phyloP scores from a whole-genome alignment of 2,329 filamentous ascomycete genomes.

The Fusarium sp. region DNA sequence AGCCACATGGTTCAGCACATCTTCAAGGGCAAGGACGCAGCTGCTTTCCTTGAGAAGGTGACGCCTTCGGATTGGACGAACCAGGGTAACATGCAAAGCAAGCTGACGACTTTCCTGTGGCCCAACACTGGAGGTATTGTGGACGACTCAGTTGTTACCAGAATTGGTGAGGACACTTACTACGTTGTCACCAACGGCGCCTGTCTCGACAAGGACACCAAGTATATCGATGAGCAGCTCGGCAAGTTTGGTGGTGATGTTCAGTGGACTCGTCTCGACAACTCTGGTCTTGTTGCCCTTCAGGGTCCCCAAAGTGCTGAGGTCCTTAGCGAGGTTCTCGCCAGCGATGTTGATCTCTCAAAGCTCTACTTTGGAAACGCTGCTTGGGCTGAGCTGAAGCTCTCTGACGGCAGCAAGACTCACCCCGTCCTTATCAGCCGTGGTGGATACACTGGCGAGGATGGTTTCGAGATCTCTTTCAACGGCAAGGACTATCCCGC shows the following conservation, averaged over 20 bases:
- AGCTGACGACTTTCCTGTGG: conserved; percentile 85
- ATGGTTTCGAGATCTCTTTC: conserved; percentile 96
- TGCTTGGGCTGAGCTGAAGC: conserved; percentile 71
- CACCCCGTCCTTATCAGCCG: conserved; percentile 75
- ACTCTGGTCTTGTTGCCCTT: conserved; percentile 84
- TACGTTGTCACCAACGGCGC: conserved; percentile 97
- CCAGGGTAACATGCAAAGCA: conserved; percentile 75
- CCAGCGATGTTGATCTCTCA: conserved; percentile 66
- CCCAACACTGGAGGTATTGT: conserved; percentile 87
- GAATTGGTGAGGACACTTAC: conserved; percentile 78
- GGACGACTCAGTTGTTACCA: conserved; percentile 92
- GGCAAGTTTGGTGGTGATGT: conserved; percentile 63
- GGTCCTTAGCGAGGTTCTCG: conserved; percentile 74
- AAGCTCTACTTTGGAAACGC: conserved; percentile 85
- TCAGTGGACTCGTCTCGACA: conserved; percentile 76
- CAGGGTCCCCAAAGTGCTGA: conserved; percentile 84
- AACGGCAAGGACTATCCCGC: conserved; percentile 56
- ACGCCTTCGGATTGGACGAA: conserved; percentile 79
- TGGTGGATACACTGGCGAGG: conserved; percentile 96
- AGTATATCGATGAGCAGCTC: conserved; percentile 79
- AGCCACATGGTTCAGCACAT: conserved; percentile 96
- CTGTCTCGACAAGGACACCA: conserved; percentile 87
- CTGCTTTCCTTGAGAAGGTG: conserved; percentile 83
- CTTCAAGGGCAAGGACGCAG: conserved; percentile 82
- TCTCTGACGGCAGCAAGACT: conserved; percentile 61